Percentiles rank a stretch among this genome's conserved stretches.
These are phyloP conservation scores for Apiospora rasikravindrae DNA, from an alignment of 2,329 filamentous ascomycete genomes.

Conservation along the genomic window DNA sequence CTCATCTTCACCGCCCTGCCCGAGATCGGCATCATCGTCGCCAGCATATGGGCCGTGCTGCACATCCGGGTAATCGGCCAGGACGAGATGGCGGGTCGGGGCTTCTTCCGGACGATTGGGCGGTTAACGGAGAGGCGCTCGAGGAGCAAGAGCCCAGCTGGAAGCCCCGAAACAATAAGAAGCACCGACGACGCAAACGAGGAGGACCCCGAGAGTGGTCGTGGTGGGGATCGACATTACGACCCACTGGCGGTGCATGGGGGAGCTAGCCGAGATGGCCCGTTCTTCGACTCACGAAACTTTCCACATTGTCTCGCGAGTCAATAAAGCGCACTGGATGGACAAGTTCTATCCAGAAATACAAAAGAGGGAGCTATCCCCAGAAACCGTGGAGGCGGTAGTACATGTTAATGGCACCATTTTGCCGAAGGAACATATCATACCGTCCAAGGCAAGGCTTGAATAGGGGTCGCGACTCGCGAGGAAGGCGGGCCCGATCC, in stretches of 20 bases:
- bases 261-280: not conserved
- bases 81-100: not conserved
- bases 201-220: no score
- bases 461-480: conserved; percentile 1
- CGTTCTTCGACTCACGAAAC: not conserved
- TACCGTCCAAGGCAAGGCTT: no score
- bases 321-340: not conserved
- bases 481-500: not conserved
- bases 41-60: conserved; percentile 20
- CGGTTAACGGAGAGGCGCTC: not conserved
- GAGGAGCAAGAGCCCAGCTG: not conserved
- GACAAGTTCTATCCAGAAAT: not conserved
- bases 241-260: not conserved
- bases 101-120: not conserved
- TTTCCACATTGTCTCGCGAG: not conserved
- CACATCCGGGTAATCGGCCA: not conserved
- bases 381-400: not conserved
- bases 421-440: not conserved
- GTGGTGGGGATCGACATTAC: not conserved
- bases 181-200: no score
- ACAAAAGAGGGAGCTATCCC: not conserved
- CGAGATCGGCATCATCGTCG: conserved; percentile 26
- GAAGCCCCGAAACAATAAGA: not conserved
- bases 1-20: conserved; percentile 16
- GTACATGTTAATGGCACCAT: not conserved